Percentiles rank a stretch among this genome's conserved stretches.
Conservation (phyloP, 192 early-diverging fungal species). For the Rhizophlyctis rosea region DNA sequence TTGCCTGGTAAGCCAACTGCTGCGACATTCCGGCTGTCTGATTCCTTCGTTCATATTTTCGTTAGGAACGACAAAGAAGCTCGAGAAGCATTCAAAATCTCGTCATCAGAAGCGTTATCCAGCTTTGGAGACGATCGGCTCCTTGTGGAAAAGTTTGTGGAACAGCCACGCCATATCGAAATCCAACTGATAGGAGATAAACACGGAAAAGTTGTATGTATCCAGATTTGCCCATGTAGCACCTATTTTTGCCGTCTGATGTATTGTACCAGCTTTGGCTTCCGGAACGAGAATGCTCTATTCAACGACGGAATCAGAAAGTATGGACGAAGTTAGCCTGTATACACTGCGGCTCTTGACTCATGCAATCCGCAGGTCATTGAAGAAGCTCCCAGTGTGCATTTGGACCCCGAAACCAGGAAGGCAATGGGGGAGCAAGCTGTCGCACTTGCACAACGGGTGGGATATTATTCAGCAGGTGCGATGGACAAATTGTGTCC, state of each 20-base stretch:
- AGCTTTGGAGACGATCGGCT: slow-evolving; percentile 87
- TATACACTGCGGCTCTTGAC: background rate
- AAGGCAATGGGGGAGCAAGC: slow-evolving; percentile 49
- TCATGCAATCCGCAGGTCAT: slow-evolving; percentile 52
- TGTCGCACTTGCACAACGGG: slow-evolving; percentile 57
- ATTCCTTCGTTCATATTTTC: slow-evolving; percentile 80
- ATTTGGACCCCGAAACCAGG: slow-evolving; percentile 33
- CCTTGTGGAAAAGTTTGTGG: slow-evolving; percentile 90
- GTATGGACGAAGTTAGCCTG: slow-evolving; percentile 32
- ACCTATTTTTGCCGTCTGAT: background rate
- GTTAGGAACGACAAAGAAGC: slow-evolving; percentile 82
- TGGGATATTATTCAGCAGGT: slow-evolving; percentile 92
- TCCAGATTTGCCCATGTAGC: background rate
- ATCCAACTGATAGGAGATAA: slow-evolving; percentile 95
- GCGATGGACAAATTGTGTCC: slow-evolving; percentile 70
- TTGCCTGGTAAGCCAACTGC: slow-evolving; percentile 70
- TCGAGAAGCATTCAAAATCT: slow-evolving; percentile 73
- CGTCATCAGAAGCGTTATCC: slow-evolving; percentile 73
- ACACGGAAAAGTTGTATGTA: slow-evolving; percentile 92
- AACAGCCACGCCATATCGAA: slow-evolving; percentile 91
- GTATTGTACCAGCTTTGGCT: slow-evolving; percentile 53
- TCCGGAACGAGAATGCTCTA: slow-evolving; percentile 95
- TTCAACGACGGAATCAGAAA: slow-evolving; percentile 98
- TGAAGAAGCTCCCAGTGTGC: slow-evolving; percentile 86
- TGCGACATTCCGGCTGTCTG: slow-evolving; percentile 74